Base-by-base conservation (phyloP, 495 filamentous ascomycete genomes). In the Talaromyces nanjingensis region DNA sequence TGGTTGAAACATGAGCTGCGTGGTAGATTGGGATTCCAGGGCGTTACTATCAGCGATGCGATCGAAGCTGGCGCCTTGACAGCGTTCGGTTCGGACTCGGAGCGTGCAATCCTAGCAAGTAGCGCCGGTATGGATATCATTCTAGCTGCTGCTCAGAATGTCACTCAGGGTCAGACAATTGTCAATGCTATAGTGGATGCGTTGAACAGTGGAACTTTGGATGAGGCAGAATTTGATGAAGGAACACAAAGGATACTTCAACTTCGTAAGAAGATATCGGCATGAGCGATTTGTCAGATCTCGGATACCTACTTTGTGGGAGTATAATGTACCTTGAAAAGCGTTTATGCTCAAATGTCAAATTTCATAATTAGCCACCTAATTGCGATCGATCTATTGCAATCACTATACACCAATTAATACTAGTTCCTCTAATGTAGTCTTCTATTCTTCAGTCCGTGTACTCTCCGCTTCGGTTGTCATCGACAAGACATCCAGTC, bases 1-100 rank as follows among this genome's bases (percentile, higher is more conserved):
- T 73, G 71, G 67, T 63, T 77, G 2, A 63, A 71, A 18, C 64
- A 65, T 27, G 73, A 77, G 37, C 55, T 77, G 18, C 68, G 72
- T 16, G 66, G 42, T 4, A 57, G 74, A 14, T 58, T 77, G n/a
- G 74, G 72, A 0, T 77, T 70, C 49, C 53, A 65, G 33, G 74
- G 74, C 6, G 72, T 72, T 0, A 73, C 72, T 16, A 68, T 77
- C 18, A 75, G 69, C 18, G 75, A 76, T 60, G 75, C 73, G 5
- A 69, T 75, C 52, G 74, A 77, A 54, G 74, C 74, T 1, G 74
- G 74, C 2, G 69, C 70, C 3, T 45, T 77, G 5, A 39, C 63
- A 14, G 67, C 64, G 0, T 76, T 74, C 56, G 73, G 73, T 0
- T 57, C 68, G 34, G 63, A 70, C 58, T 56, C 66, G 7, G 27